Conservation (phyloP, 1,284 basidiomycete genomes). For the Ceratobasidium sp. region DNA sequence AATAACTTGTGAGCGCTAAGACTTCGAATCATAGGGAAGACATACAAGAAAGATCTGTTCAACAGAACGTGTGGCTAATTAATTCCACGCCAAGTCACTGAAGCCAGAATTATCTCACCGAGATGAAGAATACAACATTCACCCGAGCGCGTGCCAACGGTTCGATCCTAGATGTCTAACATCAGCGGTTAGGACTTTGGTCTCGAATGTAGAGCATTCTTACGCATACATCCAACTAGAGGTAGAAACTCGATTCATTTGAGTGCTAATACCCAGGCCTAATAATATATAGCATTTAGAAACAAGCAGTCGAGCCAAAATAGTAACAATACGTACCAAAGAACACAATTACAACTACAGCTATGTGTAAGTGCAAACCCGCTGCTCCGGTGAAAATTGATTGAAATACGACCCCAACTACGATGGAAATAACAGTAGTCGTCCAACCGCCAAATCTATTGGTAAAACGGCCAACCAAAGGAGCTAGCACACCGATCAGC, state of each 20-base stretch:
- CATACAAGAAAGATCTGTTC: conserved; percentile 51
- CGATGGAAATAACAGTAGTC: conserved; percentile 62
- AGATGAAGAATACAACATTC: conserved; percentile 68
- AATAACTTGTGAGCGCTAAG: background rate
- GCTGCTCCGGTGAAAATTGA: conserved; percentile 65
- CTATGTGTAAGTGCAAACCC: conserved; percentile 64
- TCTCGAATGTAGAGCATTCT: background rate
- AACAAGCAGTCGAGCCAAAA: background rate
- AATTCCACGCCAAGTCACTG: conserved; percentile 41
- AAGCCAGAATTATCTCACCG: conserved; percentile 55
- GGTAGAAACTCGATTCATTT: conserved; percentile 51
- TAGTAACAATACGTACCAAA: conserved; percentile 49
- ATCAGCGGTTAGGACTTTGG: background rate
- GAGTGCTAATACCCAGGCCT: conserved; percentile 56
- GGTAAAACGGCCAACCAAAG: conserved; percentile 65
- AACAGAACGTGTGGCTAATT: background rate
- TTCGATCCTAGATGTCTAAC: conserved; percentile 56
- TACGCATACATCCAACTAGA: conserved; percentile 54
- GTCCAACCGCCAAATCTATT: conserved; percentile 73
- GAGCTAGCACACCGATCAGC: conserved; percentile 70
- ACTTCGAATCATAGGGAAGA: background rate
- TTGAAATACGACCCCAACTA: conserved; percentile 54
- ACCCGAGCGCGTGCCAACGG: conserved; percentile 64
- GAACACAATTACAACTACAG: conserved; percentile 60
- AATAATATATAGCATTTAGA: background rate